phyloP scores from a whole-genome alignment of 2,329 filamentous ascomycete genomes.

The Blumeriella jaapii region DNA sequence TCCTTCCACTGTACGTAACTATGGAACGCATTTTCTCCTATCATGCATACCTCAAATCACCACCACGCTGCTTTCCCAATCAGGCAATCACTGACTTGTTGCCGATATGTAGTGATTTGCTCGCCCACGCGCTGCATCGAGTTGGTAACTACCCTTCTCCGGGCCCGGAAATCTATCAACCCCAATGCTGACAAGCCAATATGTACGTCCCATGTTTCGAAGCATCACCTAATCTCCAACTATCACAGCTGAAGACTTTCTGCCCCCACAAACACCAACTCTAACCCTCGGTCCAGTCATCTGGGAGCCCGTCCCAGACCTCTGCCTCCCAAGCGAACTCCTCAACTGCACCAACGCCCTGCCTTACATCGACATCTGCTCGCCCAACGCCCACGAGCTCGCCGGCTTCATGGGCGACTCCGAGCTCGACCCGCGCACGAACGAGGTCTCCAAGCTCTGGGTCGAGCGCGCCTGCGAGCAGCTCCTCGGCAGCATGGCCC shows the following conservation, averaged over 20 bases:
- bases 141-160: conserved; percentile 59
- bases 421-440: conserved; percentile 16
- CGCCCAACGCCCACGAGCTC: conserved; percentile 84
- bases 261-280: conserved; percentile 33
- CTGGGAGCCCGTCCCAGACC: conserved; percentile 91
- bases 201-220: too few relatives aligned
- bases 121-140: conserved; percentile 65
- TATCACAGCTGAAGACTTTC: neutral
- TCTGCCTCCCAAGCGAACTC: conserved; percentile 61
- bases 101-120: too few relatives aligned
- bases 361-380: conserved; percentile 46
- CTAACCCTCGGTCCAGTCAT: conserved; percentile 68
- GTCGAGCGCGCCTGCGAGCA: conserved; percentile 51
- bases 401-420: conserved; percentile 62
- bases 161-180: conserved; percentile 36
- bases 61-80: too few relatives aligned
- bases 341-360: conserved; percentile 53
- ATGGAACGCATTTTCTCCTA: too few relatives aligned
- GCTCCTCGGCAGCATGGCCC: conserved; percentile 51
- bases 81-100: too few relatives aligned
- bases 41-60: too few relatives aligned
- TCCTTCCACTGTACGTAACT: conserved; percentile 82
- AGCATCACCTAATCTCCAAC: neutral
- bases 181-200: conserved; percentile 1
- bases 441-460: conserved; percentile 38